Evolutionary conservation across 2,329 filamentous ascomycete species (phyloP).

Genomic region (Aureobasidium zeae): DNA sequence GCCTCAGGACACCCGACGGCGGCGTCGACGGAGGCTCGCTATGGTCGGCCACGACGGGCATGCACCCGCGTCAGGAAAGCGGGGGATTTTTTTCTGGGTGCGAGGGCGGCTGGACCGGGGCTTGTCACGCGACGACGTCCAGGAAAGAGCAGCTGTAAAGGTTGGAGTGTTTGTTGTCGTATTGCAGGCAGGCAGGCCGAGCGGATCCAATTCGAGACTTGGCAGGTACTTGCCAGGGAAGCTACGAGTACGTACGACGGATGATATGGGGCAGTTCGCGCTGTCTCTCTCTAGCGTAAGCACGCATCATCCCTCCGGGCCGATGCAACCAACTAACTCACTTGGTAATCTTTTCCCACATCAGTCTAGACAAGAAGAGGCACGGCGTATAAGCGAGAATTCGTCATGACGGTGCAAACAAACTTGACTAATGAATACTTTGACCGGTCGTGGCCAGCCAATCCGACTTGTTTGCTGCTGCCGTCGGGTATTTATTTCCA

Average conservation of each 20-base stretch:
- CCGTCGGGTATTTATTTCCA: slow-evolving; percentile 10
- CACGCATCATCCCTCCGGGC: slow-evolving; percentile 12
- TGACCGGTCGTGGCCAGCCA: slow-evolving; percentile 4
- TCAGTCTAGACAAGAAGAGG: no score
- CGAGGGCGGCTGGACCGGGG: not conserved
- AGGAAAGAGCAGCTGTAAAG: no score
- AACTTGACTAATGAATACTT: no score
- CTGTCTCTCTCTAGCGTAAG: slow-evolving; percentile 6
- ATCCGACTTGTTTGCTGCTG: slow-evolving; percentile 7
- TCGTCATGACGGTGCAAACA: no score
- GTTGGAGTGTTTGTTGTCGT: no score
- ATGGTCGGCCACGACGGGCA: slow-evolving; percentile 28
- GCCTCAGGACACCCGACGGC: slow-evolving; percentile 14
- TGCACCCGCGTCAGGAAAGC: not conserved
- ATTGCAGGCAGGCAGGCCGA: slow-evolving; percentile 8
- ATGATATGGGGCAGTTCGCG: no score
- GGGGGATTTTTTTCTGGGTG: not conserved
- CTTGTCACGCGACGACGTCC: no score
- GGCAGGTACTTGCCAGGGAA: slow-evolving; percentile 13
- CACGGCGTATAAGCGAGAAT: no score
- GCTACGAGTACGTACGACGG: not conserved
- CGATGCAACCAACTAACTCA: slow-evolving; percentile 2
- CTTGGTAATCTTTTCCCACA: not conserved
- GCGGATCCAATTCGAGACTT: slow-evolving; percentile 10
- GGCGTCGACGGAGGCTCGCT: slow-evolving; percentile 19